Evolutionary conservation across 441 rosid genomes (phyloP), one percentile per base, ranked within the genome.

Genomic region (Adansonia rubrostipa): DNA sequence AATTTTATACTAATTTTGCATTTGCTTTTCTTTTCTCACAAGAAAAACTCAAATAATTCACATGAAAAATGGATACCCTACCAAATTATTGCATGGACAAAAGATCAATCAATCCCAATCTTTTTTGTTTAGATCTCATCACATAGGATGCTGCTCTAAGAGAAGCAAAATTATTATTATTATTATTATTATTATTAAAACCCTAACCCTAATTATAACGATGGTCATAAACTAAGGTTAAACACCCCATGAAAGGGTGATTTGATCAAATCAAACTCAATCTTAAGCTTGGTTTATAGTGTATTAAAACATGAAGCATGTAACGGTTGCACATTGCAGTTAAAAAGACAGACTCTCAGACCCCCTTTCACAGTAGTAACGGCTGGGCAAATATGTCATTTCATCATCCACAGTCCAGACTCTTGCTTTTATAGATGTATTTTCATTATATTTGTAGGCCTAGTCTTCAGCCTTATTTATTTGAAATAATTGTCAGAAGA

Each of bases 21-120:
- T 62, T 79, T 22, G 17, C 74, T 76, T 87, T 81, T 15, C 79
- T 73, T 72, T 65, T 56, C 40, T 24, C 77, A 9, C 78, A 84
- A 84, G 87, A 81, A 78, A 86, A 63, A 77, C 61, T 64, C 74
- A 56, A 84, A 83, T 81, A 68, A 84, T 81, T 79, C 3, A 40
- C 24, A 36, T 5, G 19, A 10, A 17, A 65, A 51, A 42, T 69
- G 58, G 71, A 79, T 70, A 56, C 82, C 85, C 76, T 53, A 13
- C 22, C 77, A 15, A 75, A 57, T 50, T 28, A 47, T 70, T 63
- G 82, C 74, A 72, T 65, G 80, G 58, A 10, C 73, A 40, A 48
- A 14, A 56, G 61, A 3, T 64, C 78, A 73, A 78, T 73, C 80
- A 67, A 47, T 67, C 81, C n/a, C 20, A 45, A 67, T 73, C 76